These are phyloP conservation scores for Gloeophyllum trabeum DNA, from an alignment of 768 basidiomycete species.

Conservation along the genomic window DNA sequence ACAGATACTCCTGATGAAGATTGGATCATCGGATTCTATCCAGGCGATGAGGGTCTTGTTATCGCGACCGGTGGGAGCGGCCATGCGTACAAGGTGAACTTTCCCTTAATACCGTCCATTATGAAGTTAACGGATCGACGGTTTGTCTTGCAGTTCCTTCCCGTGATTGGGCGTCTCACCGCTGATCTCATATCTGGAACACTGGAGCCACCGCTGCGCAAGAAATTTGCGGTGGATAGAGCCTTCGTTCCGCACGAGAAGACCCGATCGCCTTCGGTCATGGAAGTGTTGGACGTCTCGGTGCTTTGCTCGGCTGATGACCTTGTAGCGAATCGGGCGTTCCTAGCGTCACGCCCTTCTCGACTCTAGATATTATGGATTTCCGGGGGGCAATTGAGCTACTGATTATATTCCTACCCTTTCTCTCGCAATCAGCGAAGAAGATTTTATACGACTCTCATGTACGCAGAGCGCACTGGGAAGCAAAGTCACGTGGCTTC, in stretches of 20 bases:
- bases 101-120: too few species aligned
- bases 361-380: too few species aligned
- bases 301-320: too few species aligned
- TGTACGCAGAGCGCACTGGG: too few species aligned
- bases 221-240: slow-evolving; percentile 58
- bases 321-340: too few species aligned
- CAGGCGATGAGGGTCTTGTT: slow-evolving; percentile 44
- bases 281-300: slow-evolving; percentile 6
- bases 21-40: slow-evolving; percentile 79
- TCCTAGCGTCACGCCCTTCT: too few species aligned
- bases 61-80: slow-evolving; percentile 89
- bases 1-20: slow-evolving; percentile 79
- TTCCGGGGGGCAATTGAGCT: too few species aligned
- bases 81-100: slow-evolving; percentile 79
- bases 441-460: too few species aligned
- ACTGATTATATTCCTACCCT: too few species aligned
- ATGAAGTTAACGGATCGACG: too few species aligned
- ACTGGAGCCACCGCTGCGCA: slow-evolving; percentile 35
- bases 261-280: slow-evolving; percentile 20
- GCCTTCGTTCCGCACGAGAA: slow-evolving; percentile 18
- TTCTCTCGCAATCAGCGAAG: too few species aligned
- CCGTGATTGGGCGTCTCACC: slow-evolving; percentile 70
- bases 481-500: too few species aligned
- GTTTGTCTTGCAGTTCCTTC: slow-evolving; percentile 74
- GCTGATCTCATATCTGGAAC: slow-evolving; percentile 60